Base-by-base conservation (phyloP, 2,329 filamentous ascomycete genomes). In the Sarocladiaceae sp. region DNA sequence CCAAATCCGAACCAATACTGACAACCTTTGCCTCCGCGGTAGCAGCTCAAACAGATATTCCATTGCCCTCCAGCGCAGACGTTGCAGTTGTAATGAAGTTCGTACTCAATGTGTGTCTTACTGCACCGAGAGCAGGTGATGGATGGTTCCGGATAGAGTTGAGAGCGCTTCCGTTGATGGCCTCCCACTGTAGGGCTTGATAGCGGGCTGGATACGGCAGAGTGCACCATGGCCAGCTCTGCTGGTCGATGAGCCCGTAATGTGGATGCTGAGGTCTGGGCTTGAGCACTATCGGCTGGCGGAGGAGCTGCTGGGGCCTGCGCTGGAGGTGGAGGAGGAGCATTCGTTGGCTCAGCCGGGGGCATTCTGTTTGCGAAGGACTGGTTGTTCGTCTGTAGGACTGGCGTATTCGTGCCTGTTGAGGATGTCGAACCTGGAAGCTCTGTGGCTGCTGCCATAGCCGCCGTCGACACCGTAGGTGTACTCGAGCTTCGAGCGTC, bases 1-100 rank as follows among this genome's bases (percentile, higher is more conserved):
- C 89, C 89, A 64, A 97, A 96, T 1, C 93, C 92, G 59, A 86
- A 91, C 90, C 91, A 97, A 64, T 94, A 82, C 17, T 83, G 75
- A 65, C 93, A 97, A 11, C 92, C 92, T 61, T 81, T 81, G 8
- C 86, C 86, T 12, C 73, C 65, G 25, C 90, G 84, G 66, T 95
- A 97, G 71, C 93, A 97, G 57, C 78, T 77, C 2, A 88, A 70
- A 62, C 93, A 97, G 11, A 97, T 74, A 64, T 92, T 87, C 75
- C 86, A 96, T 44, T 81, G 74, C 1, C 89, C 90, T 5, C 77
- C 71, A 15, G 80, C 75, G 66, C 93, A 97, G 48, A 76, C 74
- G 2, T 71, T 67, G 67, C 93, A 97, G 63, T 88, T 88, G 69
- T 93, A 96, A 66, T 97, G 90, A 2, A 96, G 71, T 8, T 90